phyloP scores from a whole-genome alignment of 495 filamentous ascomycete genomes.

The Talaromyces proteolyticus region DNA sequence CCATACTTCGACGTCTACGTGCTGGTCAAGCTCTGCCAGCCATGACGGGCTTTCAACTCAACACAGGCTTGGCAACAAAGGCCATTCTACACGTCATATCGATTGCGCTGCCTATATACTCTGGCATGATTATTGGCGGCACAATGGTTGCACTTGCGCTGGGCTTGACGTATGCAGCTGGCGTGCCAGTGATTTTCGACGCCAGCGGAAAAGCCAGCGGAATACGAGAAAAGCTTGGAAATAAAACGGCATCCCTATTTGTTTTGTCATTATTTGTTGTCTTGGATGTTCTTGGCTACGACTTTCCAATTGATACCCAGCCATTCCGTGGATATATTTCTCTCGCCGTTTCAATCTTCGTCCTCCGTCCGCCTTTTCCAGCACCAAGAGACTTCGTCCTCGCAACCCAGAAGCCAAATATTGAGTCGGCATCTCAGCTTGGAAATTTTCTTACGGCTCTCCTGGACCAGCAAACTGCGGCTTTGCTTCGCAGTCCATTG shows the following conservation, averaged over 20 bases:
- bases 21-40: not conserved
- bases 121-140: constrained; percentile 49
- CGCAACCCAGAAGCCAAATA: not conserved
- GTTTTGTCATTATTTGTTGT: constrained; percentile 20
- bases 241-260: constrained; percentile 22
- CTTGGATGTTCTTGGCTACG: constrained; percentile 28
- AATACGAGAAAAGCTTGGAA: constrained; percentile 15
- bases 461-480: not conserved
- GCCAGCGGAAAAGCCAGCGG: constrained; percentile 3
- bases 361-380: constrained; percentile 37
- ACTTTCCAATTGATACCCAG: constrained; percentile 23
- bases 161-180: constrained; percentile 38
- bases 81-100: constrained; percentile 21
- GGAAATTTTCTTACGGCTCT: not conserved
- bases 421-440: not conserved
- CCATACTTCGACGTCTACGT: constrained; percentile 3
- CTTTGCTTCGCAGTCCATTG: constrained; percentile 4
- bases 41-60: not conserved
- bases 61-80: constrained; percentile 9
- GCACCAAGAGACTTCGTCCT: constrained; percentile 2
- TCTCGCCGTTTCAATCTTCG: constrained; percentile 35
- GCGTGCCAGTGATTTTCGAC: constrained; percentile 24
- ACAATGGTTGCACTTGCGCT: constrained; percentile 45
- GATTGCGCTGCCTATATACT: constrained; percentile 51
- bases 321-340: constrained; percentile 40